Percentiles rank a stretch among this genome's conserved stretches.
Evolutionary conservation across 2,329 filamentous ascomycete species (phyloP).

Genomic region (Talaromyces sp.): DNA sequence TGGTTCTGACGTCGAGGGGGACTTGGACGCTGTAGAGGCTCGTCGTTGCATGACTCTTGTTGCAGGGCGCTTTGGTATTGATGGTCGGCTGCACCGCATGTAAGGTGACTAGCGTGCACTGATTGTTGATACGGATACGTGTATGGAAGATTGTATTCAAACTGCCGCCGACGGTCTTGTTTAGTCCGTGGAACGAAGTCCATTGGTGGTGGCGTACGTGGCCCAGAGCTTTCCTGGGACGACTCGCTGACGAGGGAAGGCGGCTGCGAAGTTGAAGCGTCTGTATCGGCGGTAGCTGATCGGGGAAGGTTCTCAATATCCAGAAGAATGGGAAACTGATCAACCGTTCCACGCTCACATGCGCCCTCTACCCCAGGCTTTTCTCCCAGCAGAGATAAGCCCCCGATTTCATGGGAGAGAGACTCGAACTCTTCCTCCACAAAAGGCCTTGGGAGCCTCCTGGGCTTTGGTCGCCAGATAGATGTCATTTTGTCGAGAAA

Average conservation of each 20-base stretch:
- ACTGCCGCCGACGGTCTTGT: background rate
- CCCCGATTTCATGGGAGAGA: conserved; percentile 39
- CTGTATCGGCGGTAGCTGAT: conserved; percentile 19
- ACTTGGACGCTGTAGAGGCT: conserved; percentile 11
- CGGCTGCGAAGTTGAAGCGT: conserved; percentile 19
- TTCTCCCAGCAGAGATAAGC: conserved; percentile 29
- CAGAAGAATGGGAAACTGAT: conserved; percentile 45
- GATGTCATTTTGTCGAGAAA: conserved; percentile 23
- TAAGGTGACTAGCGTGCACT: background rate
- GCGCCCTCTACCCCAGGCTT: conserved; percentile 33
- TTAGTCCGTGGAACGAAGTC: background rate
- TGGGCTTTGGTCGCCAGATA: conserved; percentile 27
- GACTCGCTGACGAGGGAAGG: conserved; percentile 23
- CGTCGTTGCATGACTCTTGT: background rate
- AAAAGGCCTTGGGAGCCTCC: conserved; percentile 38
- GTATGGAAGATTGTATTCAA: background rate
- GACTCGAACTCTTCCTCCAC: conserved; percentile 46
- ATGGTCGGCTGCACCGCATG: background rate
- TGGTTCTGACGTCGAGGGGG: background rate
- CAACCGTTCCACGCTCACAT: conserved; percentile 38
- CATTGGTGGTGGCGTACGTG: conserved; percentile 25
- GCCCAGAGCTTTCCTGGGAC: conserved; percentile 29
- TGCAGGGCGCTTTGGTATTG: conserved; percentile 8
- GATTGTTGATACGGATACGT: background rate
- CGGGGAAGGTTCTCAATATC: conserved; percentile 26